A percentile compares a stretch with the other conserved stretches of the same genome.
Evolutionary conservation across 495 filamentous ascomycete genomes (phyloP).

Genomic region (Choiromyces venosus): DNA sequence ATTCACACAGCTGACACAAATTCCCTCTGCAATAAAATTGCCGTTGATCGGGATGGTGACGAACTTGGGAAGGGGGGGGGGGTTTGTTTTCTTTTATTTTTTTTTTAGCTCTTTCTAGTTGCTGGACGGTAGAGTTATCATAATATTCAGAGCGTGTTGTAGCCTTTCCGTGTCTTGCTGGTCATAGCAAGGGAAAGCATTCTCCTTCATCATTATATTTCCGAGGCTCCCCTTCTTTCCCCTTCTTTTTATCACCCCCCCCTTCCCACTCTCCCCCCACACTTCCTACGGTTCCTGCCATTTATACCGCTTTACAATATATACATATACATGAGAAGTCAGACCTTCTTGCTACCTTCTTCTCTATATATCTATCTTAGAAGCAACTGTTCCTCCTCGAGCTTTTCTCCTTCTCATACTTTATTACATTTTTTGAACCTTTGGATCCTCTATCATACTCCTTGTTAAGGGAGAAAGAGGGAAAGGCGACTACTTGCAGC

Average conservation of each 20-base stretch:
- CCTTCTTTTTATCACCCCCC: not conserved
- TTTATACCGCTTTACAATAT: not conserved
- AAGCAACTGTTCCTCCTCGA: not conserved
- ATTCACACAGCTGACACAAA: conserved; percentile 3
- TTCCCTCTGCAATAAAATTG: conserved; percentile 1
- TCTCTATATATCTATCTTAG: not conserved
- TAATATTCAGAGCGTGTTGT: not conserved
- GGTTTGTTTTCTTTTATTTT: not conserved
- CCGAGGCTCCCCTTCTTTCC: not conserved
- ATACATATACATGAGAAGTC: not conserved
- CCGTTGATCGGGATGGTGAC: conserved; percentile 2
- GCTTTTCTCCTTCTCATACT: not conserved
- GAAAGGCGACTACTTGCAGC: not conserved
- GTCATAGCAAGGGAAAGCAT: not conserved
- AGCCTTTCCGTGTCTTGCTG: not conserved
- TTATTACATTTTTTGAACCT: not conserved
- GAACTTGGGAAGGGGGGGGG: not conserved
- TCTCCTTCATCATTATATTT: conserved; percentile 1
- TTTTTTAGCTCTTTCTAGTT: not conserved
- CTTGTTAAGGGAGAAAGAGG: not conserved
- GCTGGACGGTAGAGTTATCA: not conserved
- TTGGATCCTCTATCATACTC: not conserved
- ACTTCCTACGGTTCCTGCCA: not conserved
- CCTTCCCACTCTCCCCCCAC: not conserved
- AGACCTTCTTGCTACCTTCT: not conserved